Evolutionary conservation across 73 alveolate species (phyloP), one percentile per base, ranked within the genome.

Genomic region (Tetrahymena malaccensis): DNA sequence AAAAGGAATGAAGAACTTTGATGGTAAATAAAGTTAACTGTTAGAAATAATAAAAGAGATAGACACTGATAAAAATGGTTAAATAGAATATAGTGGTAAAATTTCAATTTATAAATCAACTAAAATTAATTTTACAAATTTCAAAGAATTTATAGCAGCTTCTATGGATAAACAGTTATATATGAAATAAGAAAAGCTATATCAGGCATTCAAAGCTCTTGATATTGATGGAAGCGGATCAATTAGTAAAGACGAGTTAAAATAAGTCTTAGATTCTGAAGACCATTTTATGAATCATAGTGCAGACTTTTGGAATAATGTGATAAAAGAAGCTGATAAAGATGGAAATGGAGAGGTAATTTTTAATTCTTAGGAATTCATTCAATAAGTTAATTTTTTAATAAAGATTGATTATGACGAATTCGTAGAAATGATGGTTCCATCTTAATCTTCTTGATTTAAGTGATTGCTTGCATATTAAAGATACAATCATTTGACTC

Each of bases 61-160:
- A 31, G 98, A 96, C 56, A 94, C 96, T 40, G 98, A 96, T 96
- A 96, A 96, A 94, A 96, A 96, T 96, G 97, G 97, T 21, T 56
- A 58, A 17, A 96, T 96, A 10, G 94, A 96, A 44, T 96, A 93
- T 94, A 96, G 97, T 43, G 97, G 97, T 95, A 85, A n/a, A 85
- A 22, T 10, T 9, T 0, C 31, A 70, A 70, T 22, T 22, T 22
- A 70, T 70, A 7, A 21, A n/a, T 27, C 8, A 12, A 70, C 7
- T 70, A 8, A 9, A 70, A 70, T 31, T 70, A 22, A 44, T 43
- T 17, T 13, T 37, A 22, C 7, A 15, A 17, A 3, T 38, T 35
- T 10, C 15, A 19, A 31, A 57, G 98, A 96, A 85, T 96, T 96
- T 93, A 38, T 96, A 37, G 95, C 97, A 44, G 97, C 98, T 7